Percentiles rank a stretch among this genome's conserved stretches.
These are phyloP conservation scores for Capronia epimyces DNA, from an alignment of 2,329 filamentous ascomycete species.

Conservation along the genomic window DNA sequence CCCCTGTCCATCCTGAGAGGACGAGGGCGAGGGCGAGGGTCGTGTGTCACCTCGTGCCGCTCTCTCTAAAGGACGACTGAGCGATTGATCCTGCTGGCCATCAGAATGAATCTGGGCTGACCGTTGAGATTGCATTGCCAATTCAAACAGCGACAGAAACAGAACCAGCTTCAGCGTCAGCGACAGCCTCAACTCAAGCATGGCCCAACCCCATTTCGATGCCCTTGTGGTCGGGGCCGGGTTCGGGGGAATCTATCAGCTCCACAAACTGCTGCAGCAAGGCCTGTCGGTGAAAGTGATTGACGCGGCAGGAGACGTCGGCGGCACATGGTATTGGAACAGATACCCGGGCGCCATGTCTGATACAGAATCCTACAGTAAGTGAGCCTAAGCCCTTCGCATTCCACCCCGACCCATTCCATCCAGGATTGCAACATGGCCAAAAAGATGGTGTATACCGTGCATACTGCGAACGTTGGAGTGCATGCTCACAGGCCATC, in stretches of 20 bases:
- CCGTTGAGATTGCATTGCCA: too few relatives aligned
- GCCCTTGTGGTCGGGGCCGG: slow-evolving; percentile 32
- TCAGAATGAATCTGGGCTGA: background rate
- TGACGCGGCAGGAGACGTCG: slow-evolving; percentile 47
- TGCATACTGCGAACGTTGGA: background rate
- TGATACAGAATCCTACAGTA: slow-evolving; percentile 17
- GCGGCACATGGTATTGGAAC: slow-evolving; percentile 38
- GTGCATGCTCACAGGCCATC: background rate
- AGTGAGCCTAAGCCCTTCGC: too few relatives aligned
- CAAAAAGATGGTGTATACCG: too few relatives aligned
- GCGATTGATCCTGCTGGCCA: background rate
- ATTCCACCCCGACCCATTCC: too few relatives aligned
- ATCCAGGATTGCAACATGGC: too few relatives aligned
- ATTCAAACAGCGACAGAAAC: too few relatives aligned
- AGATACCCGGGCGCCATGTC: slow-evolving; percentile 38
- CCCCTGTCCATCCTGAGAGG: too few relatives aligned
- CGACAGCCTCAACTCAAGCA: background rate
- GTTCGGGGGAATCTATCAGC: slow-evolving; percentile 45
- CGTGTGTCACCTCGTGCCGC: too few relatives aligned
- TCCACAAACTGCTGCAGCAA: slow-evolving; percentile 48
- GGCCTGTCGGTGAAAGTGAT: slow-evolving; percentile 48
- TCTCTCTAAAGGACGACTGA: too few relatives aligned
- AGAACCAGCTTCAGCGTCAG: background rate
- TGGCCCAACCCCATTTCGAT: slow-evolving; percentile 17
- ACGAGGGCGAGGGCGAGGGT: too few relatives aligned